Evolutionary conservation across 345 rosid genomes (phyloP).

Genomic region (Brassica carinata): DNA sequence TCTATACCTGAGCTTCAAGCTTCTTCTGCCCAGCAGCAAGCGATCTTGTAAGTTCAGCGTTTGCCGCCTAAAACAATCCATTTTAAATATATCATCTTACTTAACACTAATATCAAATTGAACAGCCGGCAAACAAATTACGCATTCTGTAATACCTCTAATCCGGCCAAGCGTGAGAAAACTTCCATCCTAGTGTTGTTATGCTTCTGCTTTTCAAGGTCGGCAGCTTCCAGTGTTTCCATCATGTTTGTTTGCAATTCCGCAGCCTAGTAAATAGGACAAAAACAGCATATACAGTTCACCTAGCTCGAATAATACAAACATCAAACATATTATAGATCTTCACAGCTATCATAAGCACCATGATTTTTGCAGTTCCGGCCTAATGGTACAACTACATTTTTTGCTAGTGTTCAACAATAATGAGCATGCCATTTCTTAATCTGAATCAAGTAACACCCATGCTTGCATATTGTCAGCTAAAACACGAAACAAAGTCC

Average conservation of each 20-base stretch:
- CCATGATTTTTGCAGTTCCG: conserved; percentile 11
- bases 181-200: conserved; percentile 96
- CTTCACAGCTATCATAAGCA: conserved; percentile 11
- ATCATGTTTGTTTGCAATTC: conserved; percentile 89
- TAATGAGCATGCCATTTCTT: conserved; percentile 18
- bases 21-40: conserved; percentile 82
- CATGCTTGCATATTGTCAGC: not conserved
- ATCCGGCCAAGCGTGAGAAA: conserved; percentile 69
- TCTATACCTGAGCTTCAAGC: conserved; percentile 83
- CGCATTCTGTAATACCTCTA: conserved; percentile 61
- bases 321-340: not conserved
- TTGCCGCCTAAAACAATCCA: conserved; percentile 61
- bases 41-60: conserved; percentile 87
- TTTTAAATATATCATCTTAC: conserved; percentile 27
- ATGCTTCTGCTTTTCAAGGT: conserved; percentile 89
- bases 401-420: conserved; percentile 14
- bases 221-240: conserved; percentile 94
- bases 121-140: conserved; percentile 15
- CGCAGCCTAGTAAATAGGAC: conserved; percentile 64
- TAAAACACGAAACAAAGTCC: not conserved
- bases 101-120: conserved; percentile 13
- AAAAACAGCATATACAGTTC: conserved; percentile 19
- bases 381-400: not conserved
- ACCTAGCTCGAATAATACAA: not conserved
- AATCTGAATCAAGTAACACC: not conserved